Evolutionary conservation across 1,284 basidiomycete species (phyloP), one percentile per base, ranked within the genome.

Genomic region (Leccinum pachyderme): DNA sequence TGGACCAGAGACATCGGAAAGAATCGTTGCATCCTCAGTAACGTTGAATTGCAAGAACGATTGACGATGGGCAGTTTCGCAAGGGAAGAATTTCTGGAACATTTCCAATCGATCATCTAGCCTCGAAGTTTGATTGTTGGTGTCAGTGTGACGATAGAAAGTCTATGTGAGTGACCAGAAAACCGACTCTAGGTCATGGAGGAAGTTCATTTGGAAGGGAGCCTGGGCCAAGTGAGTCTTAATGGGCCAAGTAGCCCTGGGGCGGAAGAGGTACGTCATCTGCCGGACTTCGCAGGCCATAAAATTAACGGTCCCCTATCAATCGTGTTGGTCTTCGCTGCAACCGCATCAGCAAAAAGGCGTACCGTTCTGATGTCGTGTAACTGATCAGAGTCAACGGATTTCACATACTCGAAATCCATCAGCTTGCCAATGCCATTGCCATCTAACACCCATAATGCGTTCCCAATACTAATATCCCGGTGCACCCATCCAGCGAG

Each of bases 21-120:
- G 24, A 25, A 13, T 25, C 84, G 0, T 22, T 5, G 18, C 6
- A 24, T 5, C 13, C 4, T 13, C 18, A 7, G 5, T 28, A 7
- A 43, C 24, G 2, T 25, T 4, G 18, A 25, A 3, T 25, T 7
- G 11, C 41, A 43, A 43, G 41, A 43, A 43, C 11, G 7, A 6
- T 15, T 25, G 12, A 43, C 41, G 24, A 25, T 25, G 24, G 6
- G 6, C 3, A 7, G 7, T 7, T 0, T 22, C 13, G 24, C 41
- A 22, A 13, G 41, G 41, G 5, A 43, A 43, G 15, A 24, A 8
- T 1, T 43, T 25, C 24, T 5, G 24, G 41, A 43, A 25, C 18
- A 12, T 13, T 22, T 4, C 3, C 41, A 22, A 25, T 43, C 1
- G 41, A 7, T 24, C 7, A 25, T 25, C 12, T 1, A 2, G 41